Percentiles rank a stretch among this genome's conserved stretches.
Evolutionary conservation across 805 yeast species (phyloP).

Genomic region (Starmerella sp.): DNA sequence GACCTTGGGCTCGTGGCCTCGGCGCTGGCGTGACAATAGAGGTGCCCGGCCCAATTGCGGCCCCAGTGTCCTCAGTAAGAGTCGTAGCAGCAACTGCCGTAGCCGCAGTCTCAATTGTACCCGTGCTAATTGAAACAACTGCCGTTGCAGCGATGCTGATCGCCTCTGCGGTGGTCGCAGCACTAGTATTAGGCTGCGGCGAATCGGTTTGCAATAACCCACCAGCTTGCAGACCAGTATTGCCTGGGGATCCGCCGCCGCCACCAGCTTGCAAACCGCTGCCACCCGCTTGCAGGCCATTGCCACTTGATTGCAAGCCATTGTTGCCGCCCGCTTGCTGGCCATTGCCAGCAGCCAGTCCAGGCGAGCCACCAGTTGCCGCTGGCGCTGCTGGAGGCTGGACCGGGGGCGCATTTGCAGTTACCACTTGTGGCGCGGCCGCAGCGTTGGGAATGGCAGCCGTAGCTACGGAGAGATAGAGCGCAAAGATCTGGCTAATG

Average conservation of each 20-base stretch:
- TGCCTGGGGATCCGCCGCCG: no score
- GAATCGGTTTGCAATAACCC: no score
- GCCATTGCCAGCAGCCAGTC: no score
- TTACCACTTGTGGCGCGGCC: no score
- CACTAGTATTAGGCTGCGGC: background rate
- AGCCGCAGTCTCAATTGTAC: background rate
- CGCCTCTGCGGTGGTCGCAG: background rate
- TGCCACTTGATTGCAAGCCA: no score
- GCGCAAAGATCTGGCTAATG: background rate
- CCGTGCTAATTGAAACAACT: background rate
- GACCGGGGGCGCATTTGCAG: no score
- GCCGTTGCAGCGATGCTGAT: background rate
- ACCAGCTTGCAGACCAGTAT: no score
- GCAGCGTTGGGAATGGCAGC: background rate
- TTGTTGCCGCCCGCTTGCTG: no score
- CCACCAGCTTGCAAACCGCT: no score
- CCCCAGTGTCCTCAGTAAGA: background rate
- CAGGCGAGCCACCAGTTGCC: background rate
- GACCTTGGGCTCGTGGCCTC: background rate
- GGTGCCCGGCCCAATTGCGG: background rate
- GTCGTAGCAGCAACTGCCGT: background rate
- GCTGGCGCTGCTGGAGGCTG: background rate
- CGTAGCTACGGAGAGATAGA: background rate
- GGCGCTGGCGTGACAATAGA: background rate
- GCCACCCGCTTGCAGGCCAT: no score